Evolutionary conservation across 1,284 basidiomycete species (phyloP), one percentile per base, ranked within the genome.

Genomic region (Leccinum ponderosum): DNA sequence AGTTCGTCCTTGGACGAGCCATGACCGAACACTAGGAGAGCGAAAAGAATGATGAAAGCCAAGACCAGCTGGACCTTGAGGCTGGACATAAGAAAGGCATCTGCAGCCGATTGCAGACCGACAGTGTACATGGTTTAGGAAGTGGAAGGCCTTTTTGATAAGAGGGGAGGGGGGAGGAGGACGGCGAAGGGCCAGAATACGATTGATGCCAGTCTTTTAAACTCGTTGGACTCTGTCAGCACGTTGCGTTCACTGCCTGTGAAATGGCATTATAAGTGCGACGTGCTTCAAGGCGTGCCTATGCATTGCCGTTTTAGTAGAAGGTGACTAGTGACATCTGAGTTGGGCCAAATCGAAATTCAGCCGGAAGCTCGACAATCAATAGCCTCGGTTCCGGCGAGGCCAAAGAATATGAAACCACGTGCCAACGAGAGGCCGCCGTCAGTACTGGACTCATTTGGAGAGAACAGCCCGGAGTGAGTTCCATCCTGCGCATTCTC

Each of bases 71-170:
- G 82, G 60, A 78, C 76, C 56, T 82, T 77, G 63, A 84, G 77
- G 55, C 81, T 79, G 69, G 84, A 81, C 70, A 85, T 78, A 66
- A 85, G 78, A 72, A 89, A 82, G 42, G 83, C 81, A 60, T 79
- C 77, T 63, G 84, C 78, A 64, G 85, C 84, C 67, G 83, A 78
- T 64, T 85, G 80, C 51, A 90, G 73, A 65, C 87, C 87, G 63
- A 87, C 76, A 61, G 81, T 77, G 70, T 85, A 84, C 75, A 79
- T 80, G 61, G 63, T 60, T 63, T 31, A 52, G 58, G 58, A 57
- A 64, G 58, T 15, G 53, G 58, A 60, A 63, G 56, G 62, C 55
- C 53, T 64, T 62, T 64, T 66, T 58, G 64, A 73, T 72, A 70
- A 71, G 58, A 50, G 57, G 53, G 44, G 20, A 20, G 17, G 20